Conservation (phyloP, 257 asterid genomes). For the Scutellaria minor region DNA sequence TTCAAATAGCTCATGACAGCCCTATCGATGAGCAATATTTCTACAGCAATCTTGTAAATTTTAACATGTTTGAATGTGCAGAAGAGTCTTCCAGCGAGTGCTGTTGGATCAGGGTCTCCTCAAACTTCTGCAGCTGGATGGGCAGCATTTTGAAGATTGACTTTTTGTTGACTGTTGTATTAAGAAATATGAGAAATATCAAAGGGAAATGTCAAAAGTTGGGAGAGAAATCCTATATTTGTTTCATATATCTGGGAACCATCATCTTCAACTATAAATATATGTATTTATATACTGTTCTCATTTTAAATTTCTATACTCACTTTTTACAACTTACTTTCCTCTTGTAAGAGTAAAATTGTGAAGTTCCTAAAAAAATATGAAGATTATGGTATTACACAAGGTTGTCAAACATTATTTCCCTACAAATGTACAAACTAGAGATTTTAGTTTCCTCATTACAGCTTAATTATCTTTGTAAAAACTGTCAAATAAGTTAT, state of each 20-base stretch:
- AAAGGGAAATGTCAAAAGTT: conserved; percentile 32
- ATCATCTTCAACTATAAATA: conserved; percentile 30
- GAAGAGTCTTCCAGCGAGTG: conserved; percentile 78
- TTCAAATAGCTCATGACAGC: no score
- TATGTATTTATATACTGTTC: conserved; percentile 14
- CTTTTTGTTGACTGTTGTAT: conserved; percentile 51
- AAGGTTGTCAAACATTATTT: no score
- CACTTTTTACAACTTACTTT: neutral
- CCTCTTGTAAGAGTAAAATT: neutral
- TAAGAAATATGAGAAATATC: conserved; percentile 41
- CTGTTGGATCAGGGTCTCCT: conserved; percentile 62
- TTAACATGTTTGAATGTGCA: conserved; percentile 48
- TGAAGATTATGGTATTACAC: neutral
- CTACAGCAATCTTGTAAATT: neutral
- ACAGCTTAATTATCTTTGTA: no score
- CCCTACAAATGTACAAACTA: neutral
- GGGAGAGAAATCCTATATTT: conserved; percentile 23
- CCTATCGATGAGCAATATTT: neutral
- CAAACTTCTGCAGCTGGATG: conserved; percentile 89
- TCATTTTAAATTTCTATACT: neutral
- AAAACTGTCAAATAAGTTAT: no score
- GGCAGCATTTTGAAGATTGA: conserved; percentile 83
- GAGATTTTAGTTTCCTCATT: no score
- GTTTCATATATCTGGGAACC: conserved; percentile 33
- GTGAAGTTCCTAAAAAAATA: neutral